Percentiles rank a stretch among this genome's conserved stretches.
phyloP scores from a whole-genome alignment of 1,284 basidiomycete species.

The Cystobasidiaceae sp. region DNA sequence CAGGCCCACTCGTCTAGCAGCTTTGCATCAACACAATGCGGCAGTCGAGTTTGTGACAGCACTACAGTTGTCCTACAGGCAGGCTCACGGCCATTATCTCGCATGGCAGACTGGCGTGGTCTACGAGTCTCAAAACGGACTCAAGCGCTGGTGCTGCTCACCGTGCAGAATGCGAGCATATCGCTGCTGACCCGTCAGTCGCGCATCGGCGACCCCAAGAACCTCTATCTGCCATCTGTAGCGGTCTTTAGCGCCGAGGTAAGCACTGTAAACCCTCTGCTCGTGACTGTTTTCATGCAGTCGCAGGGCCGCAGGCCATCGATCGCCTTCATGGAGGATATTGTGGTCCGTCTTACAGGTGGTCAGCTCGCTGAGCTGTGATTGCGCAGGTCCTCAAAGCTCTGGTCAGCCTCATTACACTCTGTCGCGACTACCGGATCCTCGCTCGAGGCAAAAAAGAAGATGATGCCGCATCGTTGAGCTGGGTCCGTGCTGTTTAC shows the following conservation, averaged over 20 bases:
- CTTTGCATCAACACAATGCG: too few relatives aligned
- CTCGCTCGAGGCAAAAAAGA: constrained; percentile 1
- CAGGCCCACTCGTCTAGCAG: too few relatives aligned
- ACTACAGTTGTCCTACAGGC: too few relatives aligned
- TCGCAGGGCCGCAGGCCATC: not conserved
- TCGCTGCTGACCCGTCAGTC: constrained; percentile 39
- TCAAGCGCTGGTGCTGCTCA: constrained; percentile 32
- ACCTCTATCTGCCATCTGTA: constrained; percentile 36
- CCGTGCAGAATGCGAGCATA: constrained; percentile 40
- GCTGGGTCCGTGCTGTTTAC: not conserved
- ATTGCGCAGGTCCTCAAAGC: constrained; percentile 33
- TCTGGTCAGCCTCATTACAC: constrained; percentile 30
- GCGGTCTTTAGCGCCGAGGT: constrained; percentile 41
- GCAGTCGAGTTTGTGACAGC: too few relatives aligned
- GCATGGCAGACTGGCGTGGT: too few relatives aligned
- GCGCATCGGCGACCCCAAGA: constrained; percentile 14
- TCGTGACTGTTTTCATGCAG: not conserved
- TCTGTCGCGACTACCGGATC: constrained; percentile 16
- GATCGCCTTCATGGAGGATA: not conserved
- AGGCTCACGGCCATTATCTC: too few relatives aligned
- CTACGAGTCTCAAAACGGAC: constrained; percentile 2
- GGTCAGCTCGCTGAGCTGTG: too few relatives aligned
- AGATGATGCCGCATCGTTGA: not conserved
- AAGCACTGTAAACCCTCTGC: not conserved
- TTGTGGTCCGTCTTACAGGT: not conserved